Conservation (phyloP, 2,329 filamentous ascomycete species). For the Teratosphaeria nubilosa region DNA sequence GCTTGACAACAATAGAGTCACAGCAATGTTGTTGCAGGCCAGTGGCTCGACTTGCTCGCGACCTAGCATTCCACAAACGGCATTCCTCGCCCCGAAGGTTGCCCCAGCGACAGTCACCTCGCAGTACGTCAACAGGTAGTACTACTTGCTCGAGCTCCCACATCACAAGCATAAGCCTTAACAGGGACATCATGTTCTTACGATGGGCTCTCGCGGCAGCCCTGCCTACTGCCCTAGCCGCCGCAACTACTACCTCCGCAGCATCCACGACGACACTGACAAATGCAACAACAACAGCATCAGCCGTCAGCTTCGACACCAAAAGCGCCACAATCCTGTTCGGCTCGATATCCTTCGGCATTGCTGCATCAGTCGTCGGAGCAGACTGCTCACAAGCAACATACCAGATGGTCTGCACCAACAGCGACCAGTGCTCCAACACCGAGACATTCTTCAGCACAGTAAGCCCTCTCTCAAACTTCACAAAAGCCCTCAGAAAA, state of each 20-base stretch:
- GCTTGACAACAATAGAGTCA: too few relatives aligned
- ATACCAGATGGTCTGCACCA: constrained; percentile 3
- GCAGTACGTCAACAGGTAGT: background rate
- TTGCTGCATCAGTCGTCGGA: constrained; percentile 2
- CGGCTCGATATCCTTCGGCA: background rate
- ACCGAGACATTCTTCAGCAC: background rate
- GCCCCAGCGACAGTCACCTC: background rate
- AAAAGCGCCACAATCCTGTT: background rate
- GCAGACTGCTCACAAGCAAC: constrained; percentile 2
- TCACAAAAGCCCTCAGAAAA: background rate
- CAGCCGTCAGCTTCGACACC: background rate
- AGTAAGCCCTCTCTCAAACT: background rate
- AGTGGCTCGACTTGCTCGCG: too few relatives aligned
- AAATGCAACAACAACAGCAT: background rate
- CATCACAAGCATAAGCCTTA: background rate
- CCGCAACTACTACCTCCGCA: background rate
- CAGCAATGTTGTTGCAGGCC: too few relatives aligned
- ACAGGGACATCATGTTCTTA: background rate
- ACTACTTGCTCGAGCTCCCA: too few relatives aligned
- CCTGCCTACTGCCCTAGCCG: background rate
- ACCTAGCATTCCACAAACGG: background rate
- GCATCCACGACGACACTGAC: background rate
- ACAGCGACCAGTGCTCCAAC: background rate
- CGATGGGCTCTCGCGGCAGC: background rate
- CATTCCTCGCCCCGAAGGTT: background rate